Evolutionary conservation across 768 basidiomycete genomes (phyloP).

Genomic region (Tricholomella constricta): DNA sequence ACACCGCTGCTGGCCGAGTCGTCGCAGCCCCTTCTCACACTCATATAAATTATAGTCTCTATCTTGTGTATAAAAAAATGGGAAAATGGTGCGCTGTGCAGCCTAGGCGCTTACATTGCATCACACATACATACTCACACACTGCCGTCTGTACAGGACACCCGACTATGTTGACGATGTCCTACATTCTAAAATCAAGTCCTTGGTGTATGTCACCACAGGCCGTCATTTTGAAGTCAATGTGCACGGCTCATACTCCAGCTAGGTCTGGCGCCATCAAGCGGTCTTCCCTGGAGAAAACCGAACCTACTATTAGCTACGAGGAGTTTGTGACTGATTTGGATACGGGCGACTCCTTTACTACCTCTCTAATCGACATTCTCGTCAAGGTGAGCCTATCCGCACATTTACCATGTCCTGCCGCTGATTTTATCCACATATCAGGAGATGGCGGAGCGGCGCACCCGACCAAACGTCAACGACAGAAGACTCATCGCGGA

Average conservation of each 20-base stretch:
- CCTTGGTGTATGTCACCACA: conserved; percentile 61
- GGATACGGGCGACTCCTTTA: conserved; percentile 80
- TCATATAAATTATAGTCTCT: conserved; percentile 23
- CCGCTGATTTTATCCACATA: conserved; percentile 4
- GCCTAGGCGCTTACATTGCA: conserved; percentile 10
- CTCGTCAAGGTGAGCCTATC: conserved; percentile 67
- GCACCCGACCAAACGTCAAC: conserved; percentile 47
- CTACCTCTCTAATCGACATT: conserved; percentile 71
- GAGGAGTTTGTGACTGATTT: conserved; percentile 77
- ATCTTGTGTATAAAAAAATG: conserved; percentile 43
- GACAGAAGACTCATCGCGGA: conserved; percentile 70
- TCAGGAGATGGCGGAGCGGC: conserved; percentile 79
- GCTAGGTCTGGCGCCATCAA: conserved; percentile 71
- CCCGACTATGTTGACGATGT: conserved; percentile 73
- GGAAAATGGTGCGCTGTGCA: conserved; percentile 63
- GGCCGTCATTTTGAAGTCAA: conserved; percentile 2
- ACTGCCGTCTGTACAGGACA: conserved; percentile 51
- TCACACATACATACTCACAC: conserved; percentile 12
- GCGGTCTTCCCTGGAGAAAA: conserved; percentile 64
- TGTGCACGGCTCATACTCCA: conserved; percentile 3
- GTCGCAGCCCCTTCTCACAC: neutral
- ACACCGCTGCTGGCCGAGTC: conserved; percentile 1
- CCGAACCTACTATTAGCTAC: conserved; percentile 66
- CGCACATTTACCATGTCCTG: neutral
- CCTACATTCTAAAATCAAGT: conserved; percentile 73